These are phyloP conservation scores for Saitozyma sp. DNA, from an alignment of 768 basidiomycete species.

Conservation along the genomic window DNA sequence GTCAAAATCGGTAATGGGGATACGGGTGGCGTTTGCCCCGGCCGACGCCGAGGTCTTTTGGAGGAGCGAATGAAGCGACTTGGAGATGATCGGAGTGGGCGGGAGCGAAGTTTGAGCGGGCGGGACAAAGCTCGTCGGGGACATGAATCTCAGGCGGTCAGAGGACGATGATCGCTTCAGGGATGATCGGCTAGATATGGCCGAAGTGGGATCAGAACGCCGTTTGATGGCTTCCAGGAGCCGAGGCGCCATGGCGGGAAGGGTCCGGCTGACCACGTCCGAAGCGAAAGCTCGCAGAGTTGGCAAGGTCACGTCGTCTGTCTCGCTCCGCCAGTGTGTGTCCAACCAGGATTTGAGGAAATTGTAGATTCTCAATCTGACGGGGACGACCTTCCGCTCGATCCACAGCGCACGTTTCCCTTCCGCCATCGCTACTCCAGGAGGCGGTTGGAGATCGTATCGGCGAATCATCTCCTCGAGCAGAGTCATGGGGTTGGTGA, in stretches of 20 bases:
- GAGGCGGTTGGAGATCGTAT: constrained; percentile 66
- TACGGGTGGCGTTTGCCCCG: constrained; percentile 46
- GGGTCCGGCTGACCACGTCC: constrained; percentile 40
- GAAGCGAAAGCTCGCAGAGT: constrained; percentile 47
- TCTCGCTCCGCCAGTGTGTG: constrained; percentile 75
- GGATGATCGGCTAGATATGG: neutral
- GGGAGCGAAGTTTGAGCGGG: constrained; percentile 50
- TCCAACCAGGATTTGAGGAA: constrained; percentile 95
- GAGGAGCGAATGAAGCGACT: constrained; percentile 67
- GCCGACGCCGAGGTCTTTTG: constrained; percentile 54
- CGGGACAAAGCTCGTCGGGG: constrained; percentile 2
- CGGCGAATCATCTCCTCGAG: constrained; percentile 74
- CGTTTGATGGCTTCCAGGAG: constrained; percentile 50
- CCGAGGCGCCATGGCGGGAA: constrained; percentile 51
- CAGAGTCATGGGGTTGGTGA: constrained; percentile 74
- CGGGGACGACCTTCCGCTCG: constrained; percentile 81
- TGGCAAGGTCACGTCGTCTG: constrained; percentile 65
- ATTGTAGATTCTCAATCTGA: constrained; percentile 86
- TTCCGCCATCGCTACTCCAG: constrained; percentile 55
- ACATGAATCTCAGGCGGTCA: constrained; percentile 57
- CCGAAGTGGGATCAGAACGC: constrained; percentile 12
- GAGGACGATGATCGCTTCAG: constrained; percentile 51
- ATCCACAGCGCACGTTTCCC: constrained; percentile 65
- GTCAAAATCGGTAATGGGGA: constrained; percentile 87
- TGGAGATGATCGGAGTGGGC: constrained; percentile 83